Conservation (phyloP, 2,329 filamentous ascomycete species). For the Neonectria coccinea region DNA sequence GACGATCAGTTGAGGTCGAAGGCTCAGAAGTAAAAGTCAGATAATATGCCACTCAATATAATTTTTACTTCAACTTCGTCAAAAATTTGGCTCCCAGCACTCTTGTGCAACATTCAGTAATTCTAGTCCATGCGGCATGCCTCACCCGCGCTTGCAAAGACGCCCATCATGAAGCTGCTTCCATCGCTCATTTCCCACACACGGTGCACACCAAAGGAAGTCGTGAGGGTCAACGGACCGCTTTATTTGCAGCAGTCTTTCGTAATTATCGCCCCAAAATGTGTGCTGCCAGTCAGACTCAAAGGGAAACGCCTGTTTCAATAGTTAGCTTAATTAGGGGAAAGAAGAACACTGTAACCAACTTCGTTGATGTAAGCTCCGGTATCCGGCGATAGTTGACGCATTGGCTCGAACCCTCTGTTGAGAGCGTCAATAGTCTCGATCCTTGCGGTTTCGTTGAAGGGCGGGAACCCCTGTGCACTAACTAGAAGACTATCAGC, state of each 20-base stretch:
- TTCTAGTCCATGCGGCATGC: background rate
- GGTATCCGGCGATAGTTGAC: constrained; percentile 53
- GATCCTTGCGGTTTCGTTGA: constrained; percentile 48
- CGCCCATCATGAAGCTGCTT: constrained; percentile 39
- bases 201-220: constrained; percentile 62
- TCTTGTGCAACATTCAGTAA: background rate
- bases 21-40: too few relatives aligned
- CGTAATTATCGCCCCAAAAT: constrained; percentile 61
- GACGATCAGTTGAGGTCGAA: too few relatives aligned
- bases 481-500: constrained; percentile 37
- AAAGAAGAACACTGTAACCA: background rate
- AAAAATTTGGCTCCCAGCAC: background rate
- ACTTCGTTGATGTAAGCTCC: constrained; percentile 63
- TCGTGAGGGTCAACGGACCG: constrained; percentile 58
- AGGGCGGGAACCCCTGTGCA: constrained; percentile 44
- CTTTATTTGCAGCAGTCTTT: constrained; percentile 58
- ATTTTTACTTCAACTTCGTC: background rate
- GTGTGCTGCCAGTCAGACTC: constrained; percentile 54
- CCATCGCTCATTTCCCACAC: constrained; percentile 60
- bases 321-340: rapidly evolving
- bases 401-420: constrained; percentile 49
- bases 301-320: constrained; percentile 49
- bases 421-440: constrained; percentile 46
- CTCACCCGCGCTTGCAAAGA: constrained; percentile 39
- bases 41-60: background rate